Evolutionary conservation across 208 protist species (phyloP).

Genomic region (Leishmania guyanensis): DNA sequence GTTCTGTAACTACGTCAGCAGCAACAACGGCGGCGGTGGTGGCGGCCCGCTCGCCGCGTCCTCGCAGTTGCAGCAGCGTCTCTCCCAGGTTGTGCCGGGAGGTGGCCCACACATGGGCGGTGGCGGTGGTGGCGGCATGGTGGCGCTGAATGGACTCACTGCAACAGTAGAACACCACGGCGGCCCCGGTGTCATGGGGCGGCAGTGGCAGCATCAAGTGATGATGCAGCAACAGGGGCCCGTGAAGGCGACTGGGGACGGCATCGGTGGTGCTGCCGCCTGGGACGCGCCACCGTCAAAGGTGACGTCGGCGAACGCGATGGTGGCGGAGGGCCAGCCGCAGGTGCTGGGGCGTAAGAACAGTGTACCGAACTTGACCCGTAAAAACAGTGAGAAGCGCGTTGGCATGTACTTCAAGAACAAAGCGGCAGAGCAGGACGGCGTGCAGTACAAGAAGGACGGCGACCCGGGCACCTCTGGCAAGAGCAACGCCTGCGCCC

Average conservation of each 20-base stretch:
- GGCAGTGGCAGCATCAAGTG: constrained; percentile 17
- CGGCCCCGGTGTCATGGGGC: not conserved
- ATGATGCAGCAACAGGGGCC: constrained; percentile 20
- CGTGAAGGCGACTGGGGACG: not conserved
- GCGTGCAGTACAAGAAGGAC: constrained; percentile 71
- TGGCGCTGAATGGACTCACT: constrained; percentile 9
- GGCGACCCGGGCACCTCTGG: constrained; percentile 48
- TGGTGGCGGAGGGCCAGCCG: constrained; percentile 39
- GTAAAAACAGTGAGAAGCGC: constrained; percentile 67
- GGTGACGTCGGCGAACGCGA: constrained; percentile 29
- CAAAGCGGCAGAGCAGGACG: constrained; percentile 42
- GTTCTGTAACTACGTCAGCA: constrained; percentile 33
- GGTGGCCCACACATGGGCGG: not conserved
- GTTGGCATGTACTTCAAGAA: constrained; percentile 89
- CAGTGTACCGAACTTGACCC: constrained; percentile 34
- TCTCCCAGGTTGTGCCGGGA: not conserved
- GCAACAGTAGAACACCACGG: not conserved
- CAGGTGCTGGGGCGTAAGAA: constrained; percentile 49
- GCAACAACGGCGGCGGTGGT: not conserved
- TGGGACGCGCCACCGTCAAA: constrained; percentile 21
- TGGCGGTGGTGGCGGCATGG: not conserved
- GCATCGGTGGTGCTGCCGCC: not conserved
- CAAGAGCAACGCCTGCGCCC: constrained; percentile 28
- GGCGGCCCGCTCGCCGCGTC: not conserved
- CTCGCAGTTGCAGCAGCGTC: not conserved